phyloP scores from a whole-genome alignment of 1,284 basidiomycete genomes.

The Jaminaea rosea region DNA sequence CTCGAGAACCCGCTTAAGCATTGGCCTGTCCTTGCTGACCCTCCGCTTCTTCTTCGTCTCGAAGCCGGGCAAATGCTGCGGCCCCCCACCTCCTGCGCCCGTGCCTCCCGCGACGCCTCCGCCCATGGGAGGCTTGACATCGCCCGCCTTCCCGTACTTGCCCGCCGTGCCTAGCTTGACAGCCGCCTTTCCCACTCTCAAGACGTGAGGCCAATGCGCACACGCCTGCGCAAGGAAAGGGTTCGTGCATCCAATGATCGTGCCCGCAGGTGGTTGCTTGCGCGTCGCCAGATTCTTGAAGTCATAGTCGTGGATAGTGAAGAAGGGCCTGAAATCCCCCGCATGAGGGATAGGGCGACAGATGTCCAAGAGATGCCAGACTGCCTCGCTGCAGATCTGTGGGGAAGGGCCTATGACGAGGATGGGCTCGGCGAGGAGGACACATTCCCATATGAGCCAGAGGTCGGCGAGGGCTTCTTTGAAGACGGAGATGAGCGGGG shows the following conservation, averaged over 20 bases:
- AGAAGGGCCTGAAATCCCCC: constrained; percentile 81
- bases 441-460: constrained; percentile 62
- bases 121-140: constrained; percentile 5
- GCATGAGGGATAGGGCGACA: constrained; percentile 77
- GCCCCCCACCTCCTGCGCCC: constrained; percentile 28
- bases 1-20: constrained; percentile 59
- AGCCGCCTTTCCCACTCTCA: constrained; percentile 53
- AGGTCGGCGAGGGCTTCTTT: constrained; percentile 58
- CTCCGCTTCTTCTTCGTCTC: constrained; percentile 70
- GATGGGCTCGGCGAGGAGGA: constrained; percentile 65
- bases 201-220: constrained; percentile 81
- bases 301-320: constrained; percentile 89
- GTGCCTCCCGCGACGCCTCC: constrained; percentile 58
- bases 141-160: constrained; percentile 12
- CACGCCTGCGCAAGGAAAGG: constrained; percentile 83
- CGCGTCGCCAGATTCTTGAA: constrained; percentile 67
- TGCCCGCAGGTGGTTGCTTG: constrained; percentile 71
- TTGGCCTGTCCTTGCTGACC: constrained; percentile 68
- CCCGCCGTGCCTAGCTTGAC: constrained; percentile 17
- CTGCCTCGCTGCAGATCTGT: constrained; percentile 73
- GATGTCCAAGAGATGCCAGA: constrained; percentile 61
- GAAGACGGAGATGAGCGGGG: constrained; percentile 46
- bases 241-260: constrained; percentile 85
- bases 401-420: constrained; percentile 69
- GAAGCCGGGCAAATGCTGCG: constrained; percentile 44